phyloP scores from a whole-genome alignment of 805 yeast species.

The Candida dajiaensis region DNA sequence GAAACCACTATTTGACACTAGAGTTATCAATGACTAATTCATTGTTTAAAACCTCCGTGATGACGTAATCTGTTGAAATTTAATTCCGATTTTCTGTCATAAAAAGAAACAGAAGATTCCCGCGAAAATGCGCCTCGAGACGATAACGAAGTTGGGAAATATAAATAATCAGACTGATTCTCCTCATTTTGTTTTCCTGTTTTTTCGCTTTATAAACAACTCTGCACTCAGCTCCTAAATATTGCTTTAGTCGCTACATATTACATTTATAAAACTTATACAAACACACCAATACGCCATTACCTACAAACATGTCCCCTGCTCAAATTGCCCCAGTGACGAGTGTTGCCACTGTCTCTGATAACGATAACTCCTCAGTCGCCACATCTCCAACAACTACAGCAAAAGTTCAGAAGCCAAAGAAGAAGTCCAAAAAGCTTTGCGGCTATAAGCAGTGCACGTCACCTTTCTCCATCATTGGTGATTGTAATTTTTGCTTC shows the following conservation, averaged over 20 bases:
- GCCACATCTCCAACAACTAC: conserved; percentile 2
- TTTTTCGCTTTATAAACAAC: too few species aligned
- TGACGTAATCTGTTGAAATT: not conserved
- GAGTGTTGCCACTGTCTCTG: not conserved
- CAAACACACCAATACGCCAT: not conserved
- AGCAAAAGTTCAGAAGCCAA: conserved; percentile 13
- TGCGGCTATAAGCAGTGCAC: conserved; percentile 22
- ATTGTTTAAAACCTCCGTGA: too few species aligned
- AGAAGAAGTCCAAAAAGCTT: conserved; percentile 26
- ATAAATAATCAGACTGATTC: too few species aligned
- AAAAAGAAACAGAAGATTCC: not conserved
- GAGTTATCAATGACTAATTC: too few species aligned
- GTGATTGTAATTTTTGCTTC: conserved; percentile 57
- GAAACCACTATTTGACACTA: too few species aligned
- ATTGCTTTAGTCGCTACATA: not conserved
- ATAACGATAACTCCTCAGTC: not conserved
- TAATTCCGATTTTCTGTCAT: not conserved
- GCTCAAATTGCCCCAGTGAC: conserved; percentile 1
- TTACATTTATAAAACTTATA: not conserved
- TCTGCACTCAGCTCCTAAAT: not conserved
- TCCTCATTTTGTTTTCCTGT: too few species aligned
- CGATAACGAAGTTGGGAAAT: not conserved
- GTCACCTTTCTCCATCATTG: conserved; percentile 40
- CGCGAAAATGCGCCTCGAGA: not conserved
- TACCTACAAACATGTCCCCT: not conserved